Base-by-base conservation (phyloP, 306 rosid species). In the Senna siamea region DNA sequence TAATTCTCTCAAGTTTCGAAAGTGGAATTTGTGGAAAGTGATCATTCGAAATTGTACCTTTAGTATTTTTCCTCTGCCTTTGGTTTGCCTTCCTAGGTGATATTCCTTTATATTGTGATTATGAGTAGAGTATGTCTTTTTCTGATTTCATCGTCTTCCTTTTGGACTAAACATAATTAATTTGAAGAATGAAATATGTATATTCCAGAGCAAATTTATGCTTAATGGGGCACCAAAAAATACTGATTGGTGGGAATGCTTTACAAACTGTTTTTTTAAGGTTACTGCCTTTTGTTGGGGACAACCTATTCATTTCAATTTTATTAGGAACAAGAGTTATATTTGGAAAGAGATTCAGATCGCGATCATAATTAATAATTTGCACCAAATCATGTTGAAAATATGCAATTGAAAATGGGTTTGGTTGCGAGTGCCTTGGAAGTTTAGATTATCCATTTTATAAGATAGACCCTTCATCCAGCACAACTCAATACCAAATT, bases 11-110 rank as follows among this genome's bases (percentile, higher is more conserved):
- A 67, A 57, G 19, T 73, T 79, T 55, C 41, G 62, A 57, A 72
- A 53, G 62, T 55, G 66, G 17, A 69, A 35, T 22, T 53, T 74
- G 80, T 80, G 67, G 10, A 73, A 53, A 69, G 35, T 70, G 32
- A 70, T 62, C 10, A 50, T 61, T 60, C 5, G 64, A 60, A 37
- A 38, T 57, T 58, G 67, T 46, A 34, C 18, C 44, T 34, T n/a
- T 32, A 9, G n/a, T 47, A 2, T 10, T 38, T 64, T 51, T 40
- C 19, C 53, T 14, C 52, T 74, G 23, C 22, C 11, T 41, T 54
- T 54, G 53, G 12, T 54, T 75, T 40, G 19, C 19, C 63, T 66
- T 43, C 44, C 15, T 22, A 2, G 30, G 30, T 22, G 44, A 11
- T 5, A 5, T 28, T 26, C 63, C 38, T 17, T 44, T 51, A 2